Evolutionary conservation across 2,329 filamentous ascomycete genomes (phyloP), one percentile per base, ranked within the genome.

Genomic region (Scleromitrula shiraiana): DNA sequence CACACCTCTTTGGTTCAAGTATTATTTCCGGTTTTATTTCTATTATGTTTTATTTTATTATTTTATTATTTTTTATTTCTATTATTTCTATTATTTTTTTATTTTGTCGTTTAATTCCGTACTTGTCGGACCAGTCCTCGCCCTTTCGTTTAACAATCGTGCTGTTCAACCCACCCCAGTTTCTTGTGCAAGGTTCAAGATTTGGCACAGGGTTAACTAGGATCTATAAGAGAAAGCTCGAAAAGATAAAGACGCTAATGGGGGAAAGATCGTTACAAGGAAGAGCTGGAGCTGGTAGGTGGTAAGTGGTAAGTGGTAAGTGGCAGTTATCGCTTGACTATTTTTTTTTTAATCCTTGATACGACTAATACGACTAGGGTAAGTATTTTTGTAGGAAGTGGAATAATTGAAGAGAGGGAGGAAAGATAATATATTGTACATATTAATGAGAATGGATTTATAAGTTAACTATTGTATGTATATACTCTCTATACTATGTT

Each of bases 291-390:
- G n/a, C n/a, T n/a, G n/a, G n/a, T n/a, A n/a, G n/a, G n/a, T n/a
- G n/a, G n/a, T n/a, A n/a, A n/a, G n/a, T n/a, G n/a, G n/a, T n/a
- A n/a, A n/a, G n/a, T n/a, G n/a, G n/a, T 7, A 27, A 26, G 41
- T 44, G 22, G 41, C 17, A 27, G 41, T 37, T 44, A 44, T 44
- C 41, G 41, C 41, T 26, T 29, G 38, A 29, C n/a, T 30, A 30
- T n/a, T n/a, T n/a, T n/a, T n/a, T 39, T n/a, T 26, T 42, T 20
- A 36, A 44, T 44, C 41, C 41, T 44, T 36, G 41, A 41, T 7
- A 29, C n/a, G 29, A 12, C n/a, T 30, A 30, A 4, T 3, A 38
- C 17, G n/a, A 19, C n/a, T 10, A 23, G 33, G 8, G 15, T 17
- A 7, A 20, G 19, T n/a, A 37, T 37, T 37, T 37, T 15, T 19